Conservation (phyloP, 192 early-diverging fungal species). For the Gryganskiella cystojenkinii region DNA sequence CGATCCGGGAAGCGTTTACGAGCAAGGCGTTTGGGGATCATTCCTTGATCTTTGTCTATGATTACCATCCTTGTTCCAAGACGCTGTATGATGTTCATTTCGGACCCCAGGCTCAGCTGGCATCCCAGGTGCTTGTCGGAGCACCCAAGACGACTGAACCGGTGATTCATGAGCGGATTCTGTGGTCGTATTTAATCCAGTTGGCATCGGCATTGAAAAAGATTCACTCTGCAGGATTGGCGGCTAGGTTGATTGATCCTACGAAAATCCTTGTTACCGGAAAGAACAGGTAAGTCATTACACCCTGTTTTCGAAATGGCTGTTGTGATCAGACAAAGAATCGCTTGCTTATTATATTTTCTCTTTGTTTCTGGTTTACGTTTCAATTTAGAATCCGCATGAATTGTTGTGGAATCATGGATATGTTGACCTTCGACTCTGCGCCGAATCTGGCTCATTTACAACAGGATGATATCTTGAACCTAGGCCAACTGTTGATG, state of each 20-base stretch:
- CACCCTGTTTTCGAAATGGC: background rate
- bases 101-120: conserved; percentile 59
- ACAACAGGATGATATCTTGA: conserved; percentile 86
- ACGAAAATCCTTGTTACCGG: conserved; percentile 88
- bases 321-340: background rate
- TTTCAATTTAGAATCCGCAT: conserved; percentile 65
- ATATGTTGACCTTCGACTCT: conserved; percentile 78
- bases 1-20: conserved; percentile 93
- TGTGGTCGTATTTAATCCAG: conserved; percentile 89
- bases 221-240: conserved; percentile 86
- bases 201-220: conserved; percentile 80
- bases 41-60: conserved; percentile 97
- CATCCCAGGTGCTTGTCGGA: conserved; percentile 47
- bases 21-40: conserved; percentile 96
- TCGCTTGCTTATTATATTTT: background rate
- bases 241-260: conserved; percentile 80
- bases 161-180: conserved; percentile 70
- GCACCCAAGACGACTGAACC: conserved; percentile 39
- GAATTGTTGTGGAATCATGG: conserved; percentile 78
- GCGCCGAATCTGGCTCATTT: conserved; percentile 67
- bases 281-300: conserved; percentile 77
- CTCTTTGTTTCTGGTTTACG: conserved; percentile 10
- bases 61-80: conserved; percentile 88
- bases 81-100: conserved; percentile 81
- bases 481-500: conserved; percentile 84